Percentiles rank a stretch among this genome's conserved stretches.
phyloP scores from a whole-genome alignment of 2,329 filamentous ascomycete species.

The Sporothrix brunneoviolacea region DNA sequence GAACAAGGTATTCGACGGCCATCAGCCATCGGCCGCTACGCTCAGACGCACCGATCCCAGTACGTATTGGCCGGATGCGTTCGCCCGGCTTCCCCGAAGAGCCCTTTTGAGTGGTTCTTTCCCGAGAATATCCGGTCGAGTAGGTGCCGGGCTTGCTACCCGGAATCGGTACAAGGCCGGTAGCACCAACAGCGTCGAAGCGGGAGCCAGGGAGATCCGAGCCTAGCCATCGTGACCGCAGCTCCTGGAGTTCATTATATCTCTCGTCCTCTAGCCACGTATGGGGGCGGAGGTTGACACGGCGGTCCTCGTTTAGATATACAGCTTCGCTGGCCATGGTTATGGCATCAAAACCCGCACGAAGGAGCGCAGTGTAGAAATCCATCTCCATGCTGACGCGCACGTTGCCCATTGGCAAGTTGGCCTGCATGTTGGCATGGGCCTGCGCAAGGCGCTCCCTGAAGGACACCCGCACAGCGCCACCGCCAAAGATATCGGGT shows the following conservation, averaged over 20 bases:
- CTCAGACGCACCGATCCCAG: conserved; percentile 73
- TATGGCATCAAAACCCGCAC: conserved; percentile 79
- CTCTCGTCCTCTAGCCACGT: conserved; percentile 93
- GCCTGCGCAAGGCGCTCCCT: conserved; percentile 61
- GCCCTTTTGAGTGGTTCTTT: conserved; percentile 59
- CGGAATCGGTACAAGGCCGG: conserved; percentile 49
- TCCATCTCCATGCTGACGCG: conserved; percentile 83
- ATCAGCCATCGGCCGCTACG: conserved; percentile 72
- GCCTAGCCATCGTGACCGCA: conserved; percentile 45
- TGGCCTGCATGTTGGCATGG: conserved; percentile 86
- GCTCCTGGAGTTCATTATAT: conserved; percentile 64
- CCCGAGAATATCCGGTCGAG: conserved; percentile 59
- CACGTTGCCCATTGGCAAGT: conserved; percentile 74
- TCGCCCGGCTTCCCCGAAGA: conserved; percentile 39
- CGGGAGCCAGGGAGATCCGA: conserved; percentile 40
- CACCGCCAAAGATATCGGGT: conserved; percentile 12
- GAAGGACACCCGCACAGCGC: conserved; percentile 31
- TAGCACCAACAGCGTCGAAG: conserved; percentile 47
- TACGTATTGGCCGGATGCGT: conserved; percentile 36
- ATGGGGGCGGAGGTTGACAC: conserved; percentile 63
- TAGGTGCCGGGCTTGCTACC: conserved; percentile 32
- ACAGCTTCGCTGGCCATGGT: conserved; percentile 94
- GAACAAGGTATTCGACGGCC: conserved; percentile 67
- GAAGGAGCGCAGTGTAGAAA: conserved; percentile 85
- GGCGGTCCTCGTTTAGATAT: conserved; percentile 80